Evolutionary conservation across 305 asterid genomes (phyloP).

Genomic region (Petunia hybrid): DNA sequence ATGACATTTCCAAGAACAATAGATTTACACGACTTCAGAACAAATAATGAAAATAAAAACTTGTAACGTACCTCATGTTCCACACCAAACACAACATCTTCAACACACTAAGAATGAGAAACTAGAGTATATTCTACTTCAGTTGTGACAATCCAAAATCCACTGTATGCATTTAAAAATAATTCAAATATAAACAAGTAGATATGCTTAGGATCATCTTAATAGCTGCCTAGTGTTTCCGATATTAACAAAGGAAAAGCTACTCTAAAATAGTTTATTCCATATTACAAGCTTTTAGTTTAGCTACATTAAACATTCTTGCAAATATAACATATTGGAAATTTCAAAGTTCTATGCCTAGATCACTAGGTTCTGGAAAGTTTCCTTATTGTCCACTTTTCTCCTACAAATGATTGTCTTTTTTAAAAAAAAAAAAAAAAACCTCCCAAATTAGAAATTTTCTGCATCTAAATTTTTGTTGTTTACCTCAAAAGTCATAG

Average conservation of each 20-base stretch:
- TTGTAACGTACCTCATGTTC: slow-evolving; percentile 76
- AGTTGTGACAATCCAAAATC: slow-evolving; percentile 95
- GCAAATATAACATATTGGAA: too few species aligned
- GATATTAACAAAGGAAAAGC: too few species aligned
- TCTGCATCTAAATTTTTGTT: too few species aligned
- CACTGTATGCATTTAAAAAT: slow-evolving; percentile 47
- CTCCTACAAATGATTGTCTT: neutral
- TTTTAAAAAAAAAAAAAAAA: too few species aligned
- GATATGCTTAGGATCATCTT: too few species aligned
- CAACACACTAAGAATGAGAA: slow-evolving; percentile 89
- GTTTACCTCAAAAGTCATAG: too few species aligned
- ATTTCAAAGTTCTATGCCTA: too few species aligned
- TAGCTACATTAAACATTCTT: neutral
- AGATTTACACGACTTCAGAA: neutral
- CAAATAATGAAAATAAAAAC: neutral
- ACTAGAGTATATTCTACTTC: slow-evolving; percentile 63
- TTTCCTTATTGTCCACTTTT: neutral
- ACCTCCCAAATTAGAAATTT: too few species aligned
- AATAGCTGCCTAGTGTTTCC: too few species aligned
- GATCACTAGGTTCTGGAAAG: too few species aligned
- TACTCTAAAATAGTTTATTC: too few species aligned
- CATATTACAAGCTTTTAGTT: too few species aligned
- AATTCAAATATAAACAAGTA: neutral
- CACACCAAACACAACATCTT: slow-evolving; percentile 96
- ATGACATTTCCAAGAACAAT: slow-evolving; percentile 30